Evolutionary conservation across 2,329 filamentous ascomycete genomes (phyloP).

Genomic region (Tolypocladium album): DNA sequence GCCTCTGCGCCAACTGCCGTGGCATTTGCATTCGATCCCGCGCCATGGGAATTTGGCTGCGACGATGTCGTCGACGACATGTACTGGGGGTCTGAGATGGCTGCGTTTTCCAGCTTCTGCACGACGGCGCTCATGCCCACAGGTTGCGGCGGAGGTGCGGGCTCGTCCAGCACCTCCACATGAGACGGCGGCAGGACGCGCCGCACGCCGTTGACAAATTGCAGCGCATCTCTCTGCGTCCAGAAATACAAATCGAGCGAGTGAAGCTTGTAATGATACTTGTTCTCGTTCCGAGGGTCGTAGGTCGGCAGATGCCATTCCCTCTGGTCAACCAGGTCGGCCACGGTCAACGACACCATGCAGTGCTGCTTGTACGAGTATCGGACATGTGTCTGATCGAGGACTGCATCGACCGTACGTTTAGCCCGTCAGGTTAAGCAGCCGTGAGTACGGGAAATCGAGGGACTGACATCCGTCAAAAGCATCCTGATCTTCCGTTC

Average conservation of each 20-base stretch:
- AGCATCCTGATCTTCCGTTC: constrained; percentile 67
- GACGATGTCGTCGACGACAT: no score
- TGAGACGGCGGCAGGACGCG: constrained; percentile 51
- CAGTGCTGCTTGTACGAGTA: constrained; percentile 69
- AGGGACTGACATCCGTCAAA: constrained; percentile 60
- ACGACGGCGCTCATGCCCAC: constrained; percentile 57
- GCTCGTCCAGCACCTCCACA: constrained; percentile 55
- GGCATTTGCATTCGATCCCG: constrained; percentile 10
- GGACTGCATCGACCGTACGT: constrained; percentile 31
- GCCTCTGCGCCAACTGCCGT: background rate
- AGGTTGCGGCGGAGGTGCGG: constrained; percentile 35
- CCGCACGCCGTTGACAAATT: constrained; percentile 58
- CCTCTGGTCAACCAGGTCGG: constrained; percentile 38
- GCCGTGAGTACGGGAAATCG: no score
- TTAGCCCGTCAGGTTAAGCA: constrained; percentile 7
- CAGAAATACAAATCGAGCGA: constrained; percentile 72
- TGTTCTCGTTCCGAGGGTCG: constrained; percentile 62
- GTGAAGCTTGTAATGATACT: constrained; percentile 70
- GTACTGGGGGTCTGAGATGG: constrained; percentile 50
- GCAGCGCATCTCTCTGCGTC: constrained; percentile 60
- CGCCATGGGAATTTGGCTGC: constrained; percentile 5
- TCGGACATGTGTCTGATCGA: constrained; percentile 53
- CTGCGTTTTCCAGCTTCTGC: constrained; percentile 61
- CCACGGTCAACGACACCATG: constrained; percentile 56
- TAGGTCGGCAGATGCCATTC: constrained; percentile 69